Percentiles rank a stretch among this genome's conserved stretches.
phyloP scores from a whole-genome alignment of 768 basidiomycete species.

The Naematelia encephala region DNA sequence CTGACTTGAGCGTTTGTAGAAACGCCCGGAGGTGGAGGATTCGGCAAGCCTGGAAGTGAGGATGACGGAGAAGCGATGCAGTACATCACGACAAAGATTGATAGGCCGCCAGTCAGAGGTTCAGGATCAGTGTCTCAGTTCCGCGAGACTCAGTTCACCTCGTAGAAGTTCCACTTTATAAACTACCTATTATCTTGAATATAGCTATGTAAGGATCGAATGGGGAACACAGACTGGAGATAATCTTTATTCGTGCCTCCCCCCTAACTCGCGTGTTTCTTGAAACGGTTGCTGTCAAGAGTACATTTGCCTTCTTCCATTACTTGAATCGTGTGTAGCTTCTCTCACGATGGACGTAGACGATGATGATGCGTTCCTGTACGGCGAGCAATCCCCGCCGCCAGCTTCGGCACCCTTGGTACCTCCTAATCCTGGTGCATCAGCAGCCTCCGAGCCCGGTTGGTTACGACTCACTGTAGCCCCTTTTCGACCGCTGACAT shows the following conservation, averaged over 20 bases:
- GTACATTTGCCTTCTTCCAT: too few species aligned
- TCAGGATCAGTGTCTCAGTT: background rate
- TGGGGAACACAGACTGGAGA: too few species aligned
- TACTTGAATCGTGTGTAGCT: too few species aligned
- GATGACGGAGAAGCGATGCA: background rate
- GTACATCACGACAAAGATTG: background rate
- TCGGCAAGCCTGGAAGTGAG: background rate
- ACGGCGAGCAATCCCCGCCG: constrained; percentile 13
- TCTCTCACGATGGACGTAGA: constrained; percentile 19
- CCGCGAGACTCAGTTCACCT: constrained; percentile 1
- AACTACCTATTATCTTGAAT: too few species aligned
- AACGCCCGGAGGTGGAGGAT: background rate
- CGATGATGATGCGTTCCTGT: constrained; percentile 24
- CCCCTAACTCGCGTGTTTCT: too few species aligned
- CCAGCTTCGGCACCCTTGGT: background rate
- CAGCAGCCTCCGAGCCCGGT: constrained; percentile 1
- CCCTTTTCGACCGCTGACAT: too few species aligned
- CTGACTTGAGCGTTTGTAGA: background rate
- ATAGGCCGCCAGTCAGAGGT: background rate
- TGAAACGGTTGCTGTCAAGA: too few species aligned
- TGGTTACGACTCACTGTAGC: too few species aligned
- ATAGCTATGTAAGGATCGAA: too few species aligned
- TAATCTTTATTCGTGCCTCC: too few species aligned
- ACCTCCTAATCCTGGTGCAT: background rate
- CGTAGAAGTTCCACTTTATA: too few species aligned